Percentiles rank a stretch among this genome's conserved stretches.
These are phyloP conservation scores for Aspergillus sp. DNA, from an alignment of 2,329 filamentous ascomycete genomes.

Conservation along the genomic window DNA sequence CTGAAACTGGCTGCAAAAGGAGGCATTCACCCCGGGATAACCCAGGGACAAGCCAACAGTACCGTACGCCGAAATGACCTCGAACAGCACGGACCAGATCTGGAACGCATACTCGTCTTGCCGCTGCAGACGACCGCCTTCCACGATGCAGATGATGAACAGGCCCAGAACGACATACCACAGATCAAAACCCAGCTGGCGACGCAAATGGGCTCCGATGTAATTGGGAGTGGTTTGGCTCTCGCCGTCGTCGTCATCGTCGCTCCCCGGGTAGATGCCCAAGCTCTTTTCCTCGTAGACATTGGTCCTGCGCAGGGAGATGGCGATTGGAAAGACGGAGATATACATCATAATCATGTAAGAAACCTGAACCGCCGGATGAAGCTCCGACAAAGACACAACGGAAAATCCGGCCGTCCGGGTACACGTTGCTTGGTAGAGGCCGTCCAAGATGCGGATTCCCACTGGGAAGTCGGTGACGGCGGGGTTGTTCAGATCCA, in stretches of 20 bases:
- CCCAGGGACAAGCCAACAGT: slow-evolving; percentile 91
- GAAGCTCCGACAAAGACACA: slow-evolving; percentile 71
- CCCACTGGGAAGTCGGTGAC: neutral
- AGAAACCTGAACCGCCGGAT: slow-evolving; percentile 90
- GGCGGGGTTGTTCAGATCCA: slow-evolving; percentile 36
- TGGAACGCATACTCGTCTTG: slow-evolving; percentile 59
- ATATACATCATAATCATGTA: slow-evolving; percentile 99
- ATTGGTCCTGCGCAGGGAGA: slow-evolving; percentile 88
- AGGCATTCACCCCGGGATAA: slow-evolving; percentile 71
- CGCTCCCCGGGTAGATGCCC: slow-evolving; percentile 65
- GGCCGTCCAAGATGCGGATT: slow-evolving; percentile 74
- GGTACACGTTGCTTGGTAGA: slow-evolving; percentile 86
- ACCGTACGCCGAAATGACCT: slow-evolving; percentile 87
- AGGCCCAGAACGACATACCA: slow-evolving; percentile 96
- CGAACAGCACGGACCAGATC: slow-evolving; percentile 72
- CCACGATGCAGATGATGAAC: slow-evolving; percentile 88
- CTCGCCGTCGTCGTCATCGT: slow-evolving; percentile 48
- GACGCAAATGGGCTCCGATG: slow-evolving; percentile 84
- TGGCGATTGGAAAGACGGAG: slow-evolving; percentile 92
- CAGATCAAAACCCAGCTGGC: slow-evolving; percentile 92
- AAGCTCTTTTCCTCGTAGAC: slow-evolving; percentile 82
- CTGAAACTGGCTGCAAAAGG: slow-evolving; percentile 79
- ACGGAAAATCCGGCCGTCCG: slow-evolving; percentile 86
- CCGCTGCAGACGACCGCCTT: slow-evolving; percentile 69
- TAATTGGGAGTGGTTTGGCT: slow-evolving; percentile 68